Evolutionary conservation across 2,329 filamentous ascomycete genomes (phyloP), one percentile per base, ranked within the genome.

Genomic region (Bipolaris victoriae): DNA sequence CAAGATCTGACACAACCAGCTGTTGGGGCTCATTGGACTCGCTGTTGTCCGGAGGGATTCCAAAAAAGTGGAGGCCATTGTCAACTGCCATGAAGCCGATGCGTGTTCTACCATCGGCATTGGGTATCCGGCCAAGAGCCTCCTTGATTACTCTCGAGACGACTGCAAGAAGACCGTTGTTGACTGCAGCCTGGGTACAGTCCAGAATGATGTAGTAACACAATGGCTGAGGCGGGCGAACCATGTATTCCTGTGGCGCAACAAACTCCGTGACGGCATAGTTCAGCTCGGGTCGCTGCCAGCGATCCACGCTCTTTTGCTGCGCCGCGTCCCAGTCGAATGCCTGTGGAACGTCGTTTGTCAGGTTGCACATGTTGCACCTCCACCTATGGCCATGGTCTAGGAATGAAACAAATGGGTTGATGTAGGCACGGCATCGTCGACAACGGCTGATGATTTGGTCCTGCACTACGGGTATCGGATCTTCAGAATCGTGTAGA

Each of bases 321-420:
- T 92, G 84, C 43, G 91, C 89, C 33, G 92, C 89, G 78, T 99
- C 95, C 95, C 95, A 99, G 76, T 99, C 95, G 66, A 99, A 99
- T 36, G 93, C 93, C 61, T 99, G 95, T n/a, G 95, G 95, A 37
- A 98, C 94, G 69, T 99, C 95, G 76, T 99, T 99, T 67, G 93
- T 97, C 64, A 99, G 83, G 78, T 97, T 98, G 79, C 95, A 99
- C 93, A 99, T 97, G 80, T 99, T 99, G 82, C 95, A 99, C 72
- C 94, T 89, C 95, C 95, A 99, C 73, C 95, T 87, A 79, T 99
- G 95, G 45, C 95, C 95, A 73, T 98, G 92, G 70, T 99, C 95
- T 60, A 99, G 82, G 80, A 99, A 99, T 45, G 91, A 65, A 58
- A 96, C 95, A 68, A 94, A 99, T 11, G 95, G 93, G 76, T 98